Evolutionary conservation across 108 stramenopile genomes (phyloP).

Genomic region (Craspedostauros australis): DNA sequence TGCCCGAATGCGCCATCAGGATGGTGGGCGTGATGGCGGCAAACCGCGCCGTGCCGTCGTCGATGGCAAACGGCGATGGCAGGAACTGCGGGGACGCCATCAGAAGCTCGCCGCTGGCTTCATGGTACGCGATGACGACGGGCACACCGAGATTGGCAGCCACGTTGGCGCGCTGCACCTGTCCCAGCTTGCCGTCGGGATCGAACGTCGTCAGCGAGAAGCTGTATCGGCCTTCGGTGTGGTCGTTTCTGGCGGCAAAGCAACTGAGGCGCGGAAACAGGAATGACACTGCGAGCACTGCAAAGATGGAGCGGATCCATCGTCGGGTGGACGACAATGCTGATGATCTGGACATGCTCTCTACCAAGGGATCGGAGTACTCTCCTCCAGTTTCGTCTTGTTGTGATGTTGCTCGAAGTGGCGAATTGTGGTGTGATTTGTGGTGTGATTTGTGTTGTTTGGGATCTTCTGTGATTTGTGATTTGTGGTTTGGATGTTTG

Average conservation of each 20-base stretch:
- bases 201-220: constrained; percentile 96
- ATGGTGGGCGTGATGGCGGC: constrained; percentile 40
- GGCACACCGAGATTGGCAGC: constrained; percentile 68
- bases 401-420: no score
- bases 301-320: background rate
- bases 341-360: no score
- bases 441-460: no score
- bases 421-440: no score
- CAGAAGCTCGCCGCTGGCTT: constrained; percentile 12
- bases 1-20: constrained; percentile 56
- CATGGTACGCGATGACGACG: constrained; percentile 39
- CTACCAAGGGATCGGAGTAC: no score
- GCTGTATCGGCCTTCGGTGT: constrained; percentile 71
- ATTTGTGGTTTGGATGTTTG: no score
- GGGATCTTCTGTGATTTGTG: no score
- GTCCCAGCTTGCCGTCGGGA: constrained; percentile 83
- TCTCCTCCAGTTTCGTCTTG: no score
- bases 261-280: background rate
- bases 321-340: no score
- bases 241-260: background rate
- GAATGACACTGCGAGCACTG: background rate
- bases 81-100: constrained; percentile 42
- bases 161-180: constrained; percentile 86
- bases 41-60: constrained; percentile 79
- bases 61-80: constrained; percentile 54